Evolutionary conservation across 176 grass and related monocot species (phyloP).

Genomic region (Aegilops speltoides): DNA sequence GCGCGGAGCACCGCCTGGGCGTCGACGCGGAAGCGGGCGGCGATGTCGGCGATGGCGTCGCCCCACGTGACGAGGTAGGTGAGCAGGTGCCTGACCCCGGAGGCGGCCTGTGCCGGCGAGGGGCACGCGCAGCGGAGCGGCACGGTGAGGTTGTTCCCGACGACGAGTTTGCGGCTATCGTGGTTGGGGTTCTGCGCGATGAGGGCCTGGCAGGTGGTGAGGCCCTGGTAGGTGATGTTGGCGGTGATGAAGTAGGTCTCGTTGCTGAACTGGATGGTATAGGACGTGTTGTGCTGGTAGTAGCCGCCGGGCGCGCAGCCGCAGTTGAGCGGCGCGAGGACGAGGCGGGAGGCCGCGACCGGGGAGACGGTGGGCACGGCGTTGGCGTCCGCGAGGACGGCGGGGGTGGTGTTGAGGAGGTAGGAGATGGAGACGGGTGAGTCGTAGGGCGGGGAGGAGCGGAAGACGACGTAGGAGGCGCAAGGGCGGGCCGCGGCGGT

Average conservation of each 20-base stretch:
- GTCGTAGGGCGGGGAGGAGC: constrained; percentile 35
- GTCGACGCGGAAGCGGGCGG: constrained; percentile 44
- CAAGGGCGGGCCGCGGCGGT: background rate
- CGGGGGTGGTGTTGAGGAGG: constrained; percentile 39
- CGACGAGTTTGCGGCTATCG: constrained; percentile 23
- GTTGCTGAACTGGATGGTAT: background rate
- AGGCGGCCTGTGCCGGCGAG: constrained; percentile 38
- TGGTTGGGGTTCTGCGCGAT: constrained; percentile 62
- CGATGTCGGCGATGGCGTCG: constrained; percentile 36
- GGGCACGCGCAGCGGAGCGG: constrained; percentile 88
- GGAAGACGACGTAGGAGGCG: constrained; percentile 59
- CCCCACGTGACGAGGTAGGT: constrained; percentile 57
- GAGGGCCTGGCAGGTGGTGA: constrained; percentile 82
- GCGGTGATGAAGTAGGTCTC: constrained; percentile 73
- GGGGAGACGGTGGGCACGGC: constrained; percentile 12
- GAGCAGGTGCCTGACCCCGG: constrained; percentile 52
- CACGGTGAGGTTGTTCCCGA: constrained; percentile 32
- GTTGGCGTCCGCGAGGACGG: constrained; percentile 33
- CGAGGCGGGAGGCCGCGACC: constrained; percentile 32
- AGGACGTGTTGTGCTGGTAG: constrained; percentile 84
- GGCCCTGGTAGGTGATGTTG: constrained; percentile 85
- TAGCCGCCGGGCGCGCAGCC: constrained; percentile 40
- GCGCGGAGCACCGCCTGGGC: constrained; percentile 38
- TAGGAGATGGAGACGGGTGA: constrained; percentile 37
- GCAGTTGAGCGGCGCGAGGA: constrained; percentile 56